Evolutionary conservation across 495 filamentous ascomycete genomes (phyloP), one percentile per base, ranked within the genome.

Genomic region (Penicillium longicatenatum): DNA sequence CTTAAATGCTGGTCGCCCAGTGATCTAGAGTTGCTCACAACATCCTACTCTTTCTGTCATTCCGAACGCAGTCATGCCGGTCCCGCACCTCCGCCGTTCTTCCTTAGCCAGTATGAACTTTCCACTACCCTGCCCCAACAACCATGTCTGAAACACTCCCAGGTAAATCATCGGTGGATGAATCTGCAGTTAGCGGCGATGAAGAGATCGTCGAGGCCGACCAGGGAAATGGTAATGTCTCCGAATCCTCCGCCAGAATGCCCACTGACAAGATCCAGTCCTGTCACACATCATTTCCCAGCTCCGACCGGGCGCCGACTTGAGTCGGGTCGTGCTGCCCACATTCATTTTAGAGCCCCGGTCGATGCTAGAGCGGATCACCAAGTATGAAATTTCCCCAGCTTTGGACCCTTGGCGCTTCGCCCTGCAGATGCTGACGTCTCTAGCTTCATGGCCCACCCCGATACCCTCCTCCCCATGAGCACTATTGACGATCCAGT

Each of bases 361-460:
- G 66, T 96, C 92, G 59, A 99, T 99, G 94, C 75, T 99, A 66
- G 94, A 99, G 76, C 83, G 94, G 33, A 99, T 99, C 64, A 99
- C 94, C 65, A 99, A 98, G 93, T 97, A 82, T 52, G 79, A 62
- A 2, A 21, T 31, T 10, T 22, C 37, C 37, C 37, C 37, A 39
- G 37, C 37, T 39, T 39, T 39, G 14, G 37, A 5, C 16, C 16
- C 37, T 39, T 39, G 37, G 37, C 37, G 37, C 37, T 39, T 17
- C 16, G 37, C 31, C 31, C 6, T 39, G 4, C 37, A 39, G 14
- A 39, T 21, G 26, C 41, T 33, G 6, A 17, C 39, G 14, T 31
- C 22, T 31, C 24, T 68, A 97, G 93, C 78, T 99, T 99, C 81
- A 99, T 99, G 94, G 93, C 94, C 63, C 95, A 98, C 72, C 95